phyloP scores from a whole-genome alignment of 2,329 filamentous ascomycete genomes.

The Pseudogymnoascus sp. region DNA sequence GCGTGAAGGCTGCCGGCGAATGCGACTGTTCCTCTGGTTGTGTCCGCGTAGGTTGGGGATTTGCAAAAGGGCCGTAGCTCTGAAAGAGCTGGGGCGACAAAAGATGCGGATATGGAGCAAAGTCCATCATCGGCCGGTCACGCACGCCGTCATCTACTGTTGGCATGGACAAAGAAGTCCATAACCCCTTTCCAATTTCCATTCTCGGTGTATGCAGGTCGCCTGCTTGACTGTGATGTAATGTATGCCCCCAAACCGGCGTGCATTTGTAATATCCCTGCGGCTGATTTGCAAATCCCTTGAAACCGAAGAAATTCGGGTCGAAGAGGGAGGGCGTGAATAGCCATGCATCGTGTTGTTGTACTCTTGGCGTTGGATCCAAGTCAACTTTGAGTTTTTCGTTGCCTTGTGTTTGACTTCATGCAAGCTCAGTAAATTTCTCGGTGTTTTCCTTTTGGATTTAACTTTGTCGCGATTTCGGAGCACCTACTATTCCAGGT shows the following conservation, averaged over 20 bases:
- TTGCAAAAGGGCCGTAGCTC: constrained; percentile 30
- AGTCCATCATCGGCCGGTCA: constrained; percentile 55
- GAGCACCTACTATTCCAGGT: no score
- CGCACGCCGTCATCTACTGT: constrained; percentile 52
- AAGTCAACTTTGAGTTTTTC: constrained; percentile 55
- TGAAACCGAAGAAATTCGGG: constrained; percentile 73
- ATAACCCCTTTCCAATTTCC: constrained; percentile 51
- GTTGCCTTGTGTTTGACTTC: constrained; percentile 8
- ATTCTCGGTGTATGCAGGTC: constrained; percentile 82
- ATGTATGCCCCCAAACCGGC: constrained; percentile 68
- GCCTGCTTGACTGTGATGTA: constrained; percentile 76
- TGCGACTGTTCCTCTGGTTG: constrained; percentile 46
- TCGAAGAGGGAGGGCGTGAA: constrained; percentile 87
- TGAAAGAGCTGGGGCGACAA: constrained; percentile 38
- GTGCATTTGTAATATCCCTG: constrained; percentile 88
- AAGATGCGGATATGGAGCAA: constrained; percentile 54
- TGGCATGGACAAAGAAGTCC: constrained; percentile 72
- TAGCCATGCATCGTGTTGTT: constrained; percentile 68
- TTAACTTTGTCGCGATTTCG: no score
- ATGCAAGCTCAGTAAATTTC: no score
- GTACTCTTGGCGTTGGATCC: constrained; percentile 73
- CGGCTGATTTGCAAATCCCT: constrained; percentile 69
- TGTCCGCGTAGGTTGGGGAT: no score
- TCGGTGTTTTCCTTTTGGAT: no score
- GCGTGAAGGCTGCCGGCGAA: constrained; percentile 72